Percentiles rank a stretch among this genome's conserved stretches.
Evolutionary conservation across 2,329 filamentous ascomycete species (phyloP).

Genomic region (Dothideomycetidae sp.): DNA sequence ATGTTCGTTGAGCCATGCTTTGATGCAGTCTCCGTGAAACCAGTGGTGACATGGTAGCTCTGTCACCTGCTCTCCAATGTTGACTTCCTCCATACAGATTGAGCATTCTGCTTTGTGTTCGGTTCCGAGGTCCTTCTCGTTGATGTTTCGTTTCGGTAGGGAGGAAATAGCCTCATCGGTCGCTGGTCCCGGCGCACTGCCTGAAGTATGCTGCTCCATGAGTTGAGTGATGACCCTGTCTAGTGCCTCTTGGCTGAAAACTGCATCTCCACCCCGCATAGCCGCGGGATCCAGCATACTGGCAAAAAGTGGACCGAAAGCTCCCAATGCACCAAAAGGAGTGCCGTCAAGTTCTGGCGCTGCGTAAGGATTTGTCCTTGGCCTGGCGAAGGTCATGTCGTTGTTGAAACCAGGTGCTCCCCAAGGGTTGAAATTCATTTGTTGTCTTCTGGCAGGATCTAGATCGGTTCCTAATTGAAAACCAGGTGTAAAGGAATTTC

Average conservation of each 20-base stretch:
- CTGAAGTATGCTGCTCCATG: constrained; percentile 68
- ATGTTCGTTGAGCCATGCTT: constrained; percentile 74
- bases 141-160: constrained; percentile 51
- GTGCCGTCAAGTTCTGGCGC: constrained; percentile 8
- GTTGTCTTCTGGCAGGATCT: too few species aligned
- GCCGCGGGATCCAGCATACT: constrained; percentile 29
- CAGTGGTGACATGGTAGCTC: constrained; percentile 80
- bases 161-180: constrained; percentile 57
- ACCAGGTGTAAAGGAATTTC: too few species aligned
- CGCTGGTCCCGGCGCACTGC: constrained; percentile 71
- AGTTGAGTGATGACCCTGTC: constrained; percentile 77
- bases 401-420: too few species aligned
- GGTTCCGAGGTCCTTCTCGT: constrained; percentile 52
- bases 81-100: constrained; percentile 83
- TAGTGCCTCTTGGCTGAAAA: constrained; percentile 80
- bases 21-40: constrained; percentile 77
- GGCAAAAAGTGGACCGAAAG: constrained; percentile 34
- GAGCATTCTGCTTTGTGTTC: constrained; percentile 69
- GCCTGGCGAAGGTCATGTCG: too few species aligned
- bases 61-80: constrained; percentile 57
- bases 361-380: constrained; percentile 28
- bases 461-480: too few species aligned
- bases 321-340: constrained; percentile 15
- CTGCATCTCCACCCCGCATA: constrained; percentile 55
- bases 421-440: too few species aligned